These are phyloP conservation scores for Circinella umbellata DNA, from an alignment of 371 early-diverging fungal genomes.

Conservation along the genomic window DNA sequence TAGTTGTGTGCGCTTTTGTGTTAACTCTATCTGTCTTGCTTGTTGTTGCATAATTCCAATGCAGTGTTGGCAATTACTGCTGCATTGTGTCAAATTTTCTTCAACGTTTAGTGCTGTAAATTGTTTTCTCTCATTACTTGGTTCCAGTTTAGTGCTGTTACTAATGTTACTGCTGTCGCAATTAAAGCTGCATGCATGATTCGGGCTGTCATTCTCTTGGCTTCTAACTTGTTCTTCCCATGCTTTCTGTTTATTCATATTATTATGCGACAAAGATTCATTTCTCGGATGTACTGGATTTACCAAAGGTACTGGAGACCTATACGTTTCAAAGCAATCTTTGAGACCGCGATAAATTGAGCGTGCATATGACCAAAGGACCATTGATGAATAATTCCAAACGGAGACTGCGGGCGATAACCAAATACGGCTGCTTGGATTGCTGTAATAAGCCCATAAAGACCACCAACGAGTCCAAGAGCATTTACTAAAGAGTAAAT, in stretches of 20 bases:
- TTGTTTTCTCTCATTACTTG: no score
- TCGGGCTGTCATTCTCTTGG: no score
- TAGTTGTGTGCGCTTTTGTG: slow-evolving; percentile 40
- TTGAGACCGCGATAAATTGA: slow-evolving; percentile 29
- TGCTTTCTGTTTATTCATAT: slow-evolving; percentile 1
- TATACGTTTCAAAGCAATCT: slow-evolving; percentile 20
- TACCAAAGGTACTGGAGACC: slow-evolving; percentile 35
- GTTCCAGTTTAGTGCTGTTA: no score
- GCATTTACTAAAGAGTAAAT: slow-evolving; percentile 32
- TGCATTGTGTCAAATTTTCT: no score
- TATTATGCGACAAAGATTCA: slow-evolving; percentile 9
- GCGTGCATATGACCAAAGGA: slow-evolving; percentile 25
- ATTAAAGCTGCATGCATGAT: no score
- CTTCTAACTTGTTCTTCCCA: not conserved
- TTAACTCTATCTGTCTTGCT: slow-evolving; percentile 13
- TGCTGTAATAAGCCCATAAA: slow-evolving; percentile 35
- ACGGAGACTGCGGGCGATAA: slow-evolving; percentile 42
- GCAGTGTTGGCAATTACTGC: no score
- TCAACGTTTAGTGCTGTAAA: no score
- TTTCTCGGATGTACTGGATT: slow-evolving; percentile 30
- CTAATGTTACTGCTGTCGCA: no score
- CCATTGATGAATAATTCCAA: slow-evolving; percentile 45
- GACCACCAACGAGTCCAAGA: slow-evolving; percentile 38
- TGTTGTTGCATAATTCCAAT: slow-evolving; percentile 12
- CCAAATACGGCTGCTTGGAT: slow-evolving; percentile 41